Evolutionary conservation across 495 filamentous ascomycete genomes (phyloP), one percentile per base, ranked within the genome.

Genomic region (Ascodesmis nigricans): DNA sequence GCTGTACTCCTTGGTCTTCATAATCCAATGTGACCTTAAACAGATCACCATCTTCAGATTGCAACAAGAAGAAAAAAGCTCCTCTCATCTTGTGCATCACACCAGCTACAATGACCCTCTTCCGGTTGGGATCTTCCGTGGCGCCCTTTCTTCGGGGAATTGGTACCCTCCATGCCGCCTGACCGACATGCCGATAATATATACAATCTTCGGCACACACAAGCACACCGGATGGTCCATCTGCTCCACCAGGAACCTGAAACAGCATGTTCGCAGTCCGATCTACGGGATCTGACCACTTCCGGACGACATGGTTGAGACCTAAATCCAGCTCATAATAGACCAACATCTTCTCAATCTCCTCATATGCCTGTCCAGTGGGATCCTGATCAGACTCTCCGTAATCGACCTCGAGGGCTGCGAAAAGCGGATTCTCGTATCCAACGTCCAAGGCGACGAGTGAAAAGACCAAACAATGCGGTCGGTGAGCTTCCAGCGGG

Each of bases 241-340:
- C 81, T 7, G 72, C 74, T 19, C 87, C 90, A 21, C 90, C 90
- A 2, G 90, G 90, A 3, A 95, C 84, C 47, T 92, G 84, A 53
- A 95, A 93, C 3, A 99, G 63, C 44, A 91, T 73, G 20, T 73
- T 79, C 3, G 84, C 73, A 6, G 77, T 81, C 19, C 84, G 73
- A 54, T 93, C 82, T 2, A 99, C 90, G 0, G 76, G 67, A 46
- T 95, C 87, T 9, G 77, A 69, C 83, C 90, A 95, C 52, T 82
- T 92, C 30, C 82, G 71, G 10, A 95, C 79, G 18, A 99, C 83
- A 55, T 95, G 90, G 42, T 99, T 99, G 33, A 99, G 58, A 19
- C 90, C 87, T 28, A 99, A 64, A 52, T 99, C 87, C 8, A 95
- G 70, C 56, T 95, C 84, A 42, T 99, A 99, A 51, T 93, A 99